A percentile compares a stretch with the other conserved stretches of the same genome.
Conservation (phyloP, 495 filamentous ascomycete genomes). For the Penicillium arizonense region DNA sequence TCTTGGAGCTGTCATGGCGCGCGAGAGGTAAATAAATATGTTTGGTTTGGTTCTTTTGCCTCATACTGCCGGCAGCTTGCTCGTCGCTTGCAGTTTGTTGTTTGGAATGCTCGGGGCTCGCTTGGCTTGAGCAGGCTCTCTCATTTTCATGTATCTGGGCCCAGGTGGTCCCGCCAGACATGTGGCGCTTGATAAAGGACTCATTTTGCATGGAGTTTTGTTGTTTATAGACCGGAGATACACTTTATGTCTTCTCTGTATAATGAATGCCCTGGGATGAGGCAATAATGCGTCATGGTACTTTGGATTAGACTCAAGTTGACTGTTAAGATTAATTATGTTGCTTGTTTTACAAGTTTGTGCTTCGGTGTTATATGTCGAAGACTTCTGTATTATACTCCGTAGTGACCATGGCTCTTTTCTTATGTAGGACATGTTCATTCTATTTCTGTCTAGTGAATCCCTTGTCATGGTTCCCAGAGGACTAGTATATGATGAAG, state of each 20-base stretch:
- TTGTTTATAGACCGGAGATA: slow-evolving; percentile 30
- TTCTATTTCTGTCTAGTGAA: no score
- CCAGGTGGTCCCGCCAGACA: slow-evolving; percentile 1
- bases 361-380: no score
- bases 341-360: no score
- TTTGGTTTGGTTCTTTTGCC: neutral
- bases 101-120: no score
- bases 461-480: no score
- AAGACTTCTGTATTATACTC: no score
- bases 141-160: neutral
- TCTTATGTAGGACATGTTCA: no score
- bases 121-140: slow-evolving; percentile 8
- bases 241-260: slow-evolving; percentile 15
- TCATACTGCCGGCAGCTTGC: neutral
- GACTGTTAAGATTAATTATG: no score
- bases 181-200: slow-evolving; percentile 20
- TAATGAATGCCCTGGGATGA: slow-evolving; percentile 18
- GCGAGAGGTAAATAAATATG: slow-evolving; percentile 22
- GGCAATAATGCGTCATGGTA: slow-evolving; percentile 20
- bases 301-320: neutral
- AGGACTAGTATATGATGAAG: no score
- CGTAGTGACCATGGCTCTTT: no score
- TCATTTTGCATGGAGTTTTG: slow-evolving; percentile 19
- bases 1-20: slow-evolving; percentile 47
- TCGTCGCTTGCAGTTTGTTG: neutral